These are phyloP conservation scores for Pseudoneurospora amorphoporcata DNA, from an alignment of 495 filamentous ascomycete species.

Conservation along the genomic window DNA sequence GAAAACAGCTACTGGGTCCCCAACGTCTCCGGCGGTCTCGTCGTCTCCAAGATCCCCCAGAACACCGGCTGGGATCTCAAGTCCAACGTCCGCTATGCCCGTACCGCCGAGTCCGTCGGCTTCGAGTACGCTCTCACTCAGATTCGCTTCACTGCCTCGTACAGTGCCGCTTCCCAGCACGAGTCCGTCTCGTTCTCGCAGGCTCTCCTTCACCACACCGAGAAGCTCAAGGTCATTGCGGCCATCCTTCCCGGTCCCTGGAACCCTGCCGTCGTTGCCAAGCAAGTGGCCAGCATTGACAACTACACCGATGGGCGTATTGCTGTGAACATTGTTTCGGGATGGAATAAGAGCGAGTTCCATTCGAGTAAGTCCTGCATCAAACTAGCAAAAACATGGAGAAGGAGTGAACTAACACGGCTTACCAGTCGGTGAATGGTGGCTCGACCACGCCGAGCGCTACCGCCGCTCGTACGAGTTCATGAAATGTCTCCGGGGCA, in stretches of 20 bases:
- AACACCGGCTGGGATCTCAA: conserved; percentile 35
- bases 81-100: conserved; percentile 34
- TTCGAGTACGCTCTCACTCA: conserved; percentile 41
- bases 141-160: conserved; percentile 39
- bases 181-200: conserved; percentile 41
- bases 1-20: conserved; percentile 36
- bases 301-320: conserved; percentile 36
- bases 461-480: conserved; percentile 39
- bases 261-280: conserved; percentile 40
- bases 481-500: conserved; percentile 35
- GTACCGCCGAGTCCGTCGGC: conserved; percentile 32
- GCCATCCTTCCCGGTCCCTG: conserved; percentile 39
- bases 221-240: conserved; percentile 36
- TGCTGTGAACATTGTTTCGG: conserved; percentile 39
- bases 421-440: conserved; percentile 40
- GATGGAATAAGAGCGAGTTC: conserved; percentile 43
- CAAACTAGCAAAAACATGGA: not conserved
- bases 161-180: conserved; percentile 39
- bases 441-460: conserved; percentile 40
- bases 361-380: not conserved
- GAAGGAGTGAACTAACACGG: not conserved
- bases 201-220: conserved; percentile 33
- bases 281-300: conserved; percentile 41
- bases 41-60: conserved; percentile 40
- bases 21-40: conserved; percentile 39